phyloP scores from a whole-genome alignment of 1,139 yeast genomes.

The Entelexis paramagnoliae region DNA sequence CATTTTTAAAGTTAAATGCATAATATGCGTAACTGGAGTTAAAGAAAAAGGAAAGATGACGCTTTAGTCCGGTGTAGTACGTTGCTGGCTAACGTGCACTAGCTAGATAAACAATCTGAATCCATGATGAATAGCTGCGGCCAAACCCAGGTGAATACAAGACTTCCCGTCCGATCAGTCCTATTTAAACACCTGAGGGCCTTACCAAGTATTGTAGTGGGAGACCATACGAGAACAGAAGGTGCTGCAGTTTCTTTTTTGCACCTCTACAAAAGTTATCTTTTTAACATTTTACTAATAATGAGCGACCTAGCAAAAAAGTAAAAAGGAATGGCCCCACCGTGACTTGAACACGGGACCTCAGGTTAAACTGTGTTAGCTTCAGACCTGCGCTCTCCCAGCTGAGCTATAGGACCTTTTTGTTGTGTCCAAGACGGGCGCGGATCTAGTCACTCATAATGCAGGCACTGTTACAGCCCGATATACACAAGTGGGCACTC shows the following conservation, averaged over 20 bases:
- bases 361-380: constrained; percentile 1
- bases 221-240: constrained; percentile 10
- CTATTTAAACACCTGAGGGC: constrained; percentile 10
- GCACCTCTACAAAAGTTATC: not conserved
- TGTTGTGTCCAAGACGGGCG: not conserved
- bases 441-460: not conserved
- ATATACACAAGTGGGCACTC: too few relatives aligned
- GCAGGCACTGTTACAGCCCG: too few relatives aligned
- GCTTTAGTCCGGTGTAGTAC: too few relatives aligned
- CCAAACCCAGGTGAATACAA: constrained; percentile 10
- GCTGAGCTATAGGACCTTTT: constrained; percentile 4
- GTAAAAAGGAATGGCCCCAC: constrained; percentile 1
- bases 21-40: too few relatives aligned
- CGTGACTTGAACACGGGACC: constrained; percentile 10
- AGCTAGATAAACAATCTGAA: too few relatives aligned
- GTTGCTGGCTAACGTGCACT: too few relatives aligned
- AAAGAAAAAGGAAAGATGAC: too few relatives aligned
- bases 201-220: constrained; percentile 9
- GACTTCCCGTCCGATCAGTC: constrained; percentile 10
- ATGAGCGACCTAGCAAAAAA: too few relatives aligned
- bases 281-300: too few relatives aligned
- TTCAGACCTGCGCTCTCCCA: constrained; percentile 10
- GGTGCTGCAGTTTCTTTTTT: constrained; percentile 5
- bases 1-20: too few relatives aligned
- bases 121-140: not conserved